Percentiles rank a stretch among this genome's conserved stretches.
These are phyloP conservation scores for Lipomyces starkeyi DNA, from an alignment of 805 yeast species.

Conservation along the genomic window DNA sequence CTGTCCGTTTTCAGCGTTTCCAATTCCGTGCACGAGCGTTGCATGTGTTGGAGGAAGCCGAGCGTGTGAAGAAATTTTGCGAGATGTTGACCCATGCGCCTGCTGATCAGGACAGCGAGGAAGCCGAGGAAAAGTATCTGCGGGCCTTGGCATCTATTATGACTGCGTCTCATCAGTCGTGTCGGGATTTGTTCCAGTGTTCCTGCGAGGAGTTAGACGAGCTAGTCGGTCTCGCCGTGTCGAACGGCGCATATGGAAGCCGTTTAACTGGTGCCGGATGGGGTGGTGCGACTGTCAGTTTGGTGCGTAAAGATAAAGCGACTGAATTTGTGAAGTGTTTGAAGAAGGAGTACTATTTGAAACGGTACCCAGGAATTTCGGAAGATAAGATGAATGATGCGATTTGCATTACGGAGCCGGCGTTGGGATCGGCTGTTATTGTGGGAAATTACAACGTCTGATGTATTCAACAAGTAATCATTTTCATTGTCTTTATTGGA, in stretches of 20 bases:
- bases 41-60: constrained; percentile 68
- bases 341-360: constrained; percentile 57
- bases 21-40: constrained; percentile 62
- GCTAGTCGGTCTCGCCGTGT: constrained; percentile 59
- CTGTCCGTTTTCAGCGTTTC: constrained; percentile 62
- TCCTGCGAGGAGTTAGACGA: constrained; percentile 62
- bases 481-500: not conserved
- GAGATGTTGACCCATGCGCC: constrained; percentile 47
- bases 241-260: constrained; percentile 66
- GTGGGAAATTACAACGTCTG: not conserved
- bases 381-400: constrained; percentile 56
- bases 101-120: constrained; percentile 1
- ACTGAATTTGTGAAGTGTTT: constrained; percentile 52
- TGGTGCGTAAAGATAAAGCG: constrained; percentile 53
- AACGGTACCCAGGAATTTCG: constrained; percentile 56
- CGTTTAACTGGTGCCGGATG: constrained; percentile 82
- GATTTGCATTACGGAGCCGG: constrained; percentile 61
- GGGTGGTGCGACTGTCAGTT: constrained; percentile 76
- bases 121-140: constrained; percentile 46
- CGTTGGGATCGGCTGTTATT: constrained; percentile 53
- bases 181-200: constrained; percentile 56
- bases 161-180: constrained; percentile 64
- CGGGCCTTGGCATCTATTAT: constrained; percentile 58
- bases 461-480: not conserved
- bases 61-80: constrained; percentile 61